Conservation (phyloP, 1,284 basidiomycete genomes). For the Melampsora larici-populina region DNA sequence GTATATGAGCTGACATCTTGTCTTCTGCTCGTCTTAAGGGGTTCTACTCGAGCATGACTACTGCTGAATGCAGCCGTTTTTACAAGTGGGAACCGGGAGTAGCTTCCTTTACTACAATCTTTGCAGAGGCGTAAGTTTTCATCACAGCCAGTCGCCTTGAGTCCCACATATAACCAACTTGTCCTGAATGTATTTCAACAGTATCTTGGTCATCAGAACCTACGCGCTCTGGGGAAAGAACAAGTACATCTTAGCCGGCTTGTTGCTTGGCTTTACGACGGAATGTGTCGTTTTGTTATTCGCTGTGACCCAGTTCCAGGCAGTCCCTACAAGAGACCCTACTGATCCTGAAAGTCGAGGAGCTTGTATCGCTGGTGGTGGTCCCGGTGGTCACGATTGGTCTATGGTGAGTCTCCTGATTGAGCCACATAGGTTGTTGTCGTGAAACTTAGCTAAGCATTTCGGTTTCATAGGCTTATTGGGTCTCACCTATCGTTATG, state of each 20-base stretch:
- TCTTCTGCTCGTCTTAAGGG: conserved; percentile 9
- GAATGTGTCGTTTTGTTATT: conserved; percentile 38
- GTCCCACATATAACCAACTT: too few relatives aligned
- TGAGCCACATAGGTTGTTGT: background rate
- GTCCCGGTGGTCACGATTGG: conserved; percentile 42
- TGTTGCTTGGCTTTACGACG: conserved; percentile 13
- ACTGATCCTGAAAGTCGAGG: conserved; percentile 38
- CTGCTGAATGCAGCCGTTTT: conserved; percentile 12
- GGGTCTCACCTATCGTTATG: conserved; percentile 43
- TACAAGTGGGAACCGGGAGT: conserved; percentile 43
- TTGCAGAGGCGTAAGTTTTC: conserved; percentile 40
- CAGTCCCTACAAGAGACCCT: conserved; percentile 39
- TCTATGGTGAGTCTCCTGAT: conserved; percentile 32
- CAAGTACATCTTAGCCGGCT: conserved; percentile 26
- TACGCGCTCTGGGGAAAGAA: conserved; percentile 43
- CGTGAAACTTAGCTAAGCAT: background rate
- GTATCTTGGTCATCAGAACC: conserved; percentile 35
- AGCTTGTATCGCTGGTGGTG: conserved; percentile 42
- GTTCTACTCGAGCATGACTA: conserved; percentile 39
- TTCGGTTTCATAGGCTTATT: conserved; percentile 29
- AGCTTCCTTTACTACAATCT: conserved; percentile 39
- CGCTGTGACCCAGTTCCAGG: conserved; percentile 35
- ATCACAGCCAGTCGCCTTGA: background rate
- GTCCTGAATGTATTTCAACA: background rate
- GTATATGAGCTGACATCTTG: background rate